phyloP scores from a whole-genome alignment of 495 filamentous ascomycete species.

The Aspergillus funiculosus region DNA sequence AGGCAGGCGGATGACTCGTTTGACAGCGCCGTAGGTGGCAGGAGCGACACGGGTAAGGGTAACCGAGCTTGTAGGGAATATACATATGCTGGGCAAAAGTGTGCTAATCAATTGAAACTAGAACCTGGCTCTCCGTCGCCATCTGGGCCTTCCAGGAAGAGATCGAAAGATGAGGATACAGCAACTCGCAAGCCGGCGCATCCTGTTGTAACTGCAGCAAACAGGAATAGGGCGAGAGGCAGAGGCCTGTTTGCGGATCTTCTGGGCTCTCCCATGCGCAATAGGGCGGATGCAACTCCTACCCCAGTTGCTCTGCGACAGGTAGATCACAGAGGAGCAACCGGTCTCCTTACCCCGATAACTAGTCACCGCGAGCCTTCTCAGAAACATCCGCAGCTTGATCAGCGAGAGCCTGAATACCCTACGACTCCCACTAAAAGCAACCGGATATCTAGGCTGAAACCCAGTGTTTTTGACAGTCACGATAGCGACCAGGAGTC shows the following conservation, averaged over 20 bases:
- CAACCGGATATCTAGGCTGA: background rate
- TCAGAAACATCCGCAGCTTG: background rate
- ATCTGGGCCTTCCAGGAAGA: background rate
- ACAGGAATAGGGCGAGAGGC: too few species aligned
- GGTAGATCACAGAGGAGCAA: too few species aligned
- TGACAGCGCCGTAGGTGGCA: background rate
- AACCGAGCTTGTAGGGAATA: background rate
- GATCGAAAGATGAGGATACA: background rate
- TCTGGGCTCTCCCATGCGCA: too few species aligned
- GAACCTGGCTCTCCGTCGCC: constrained; percentile 2
- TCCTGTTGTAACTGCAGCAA: too few species aligned
- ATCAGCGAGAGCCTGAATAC: background rate
- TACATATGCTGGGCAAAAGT: background rate
- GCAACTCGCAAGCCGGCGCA: too few species aligned
- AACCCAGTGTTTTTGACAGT: background rate
- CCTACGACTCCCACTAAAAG: background rate
- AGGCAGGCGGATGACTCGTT: constrained; percentile 6
- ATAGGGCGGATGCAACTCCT: too few species aligned
- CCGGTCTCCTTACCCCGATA: background rate
- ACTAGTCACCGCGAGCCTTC: background rate
- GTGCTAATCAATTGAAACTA: too few species aligned
- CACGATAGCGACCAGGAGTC: constrained; percentile 4
- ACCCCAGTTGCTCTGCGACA: too few species aligned
- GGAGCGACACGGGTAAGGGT: background rate
- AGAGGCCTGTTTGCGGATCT: too few species aligned